Percentiles rank a stretch among this genome's conserved stretches.
phyloP scores from a whole-genome alignment of 805 yeast genomes.

The Lipomyces japonicus region DNA sequence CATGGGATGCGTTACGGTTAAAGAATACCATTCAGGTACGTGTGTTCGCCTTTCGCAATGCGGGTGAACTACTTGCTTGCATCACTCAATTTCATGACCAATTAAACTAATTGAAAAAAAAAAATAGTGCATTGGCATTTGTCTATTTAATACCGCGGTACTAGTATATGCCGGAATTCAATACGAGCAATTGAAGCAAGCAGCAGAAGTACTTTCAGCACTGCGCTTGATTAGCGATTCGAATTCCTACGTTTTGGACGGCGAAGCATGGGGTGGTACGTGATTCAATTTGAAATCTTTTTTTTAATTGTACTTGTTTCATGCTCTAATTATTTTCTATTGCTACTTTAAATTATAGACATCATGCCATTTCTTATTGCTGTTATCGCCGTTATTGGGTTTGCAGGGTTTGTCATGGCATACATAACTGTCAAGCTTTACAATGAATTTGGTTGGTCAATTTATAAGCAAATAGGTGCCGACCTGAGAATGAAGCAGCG shows the following conservation, averaged over 20 bases:
- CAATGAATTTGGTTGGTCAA: slow-evolving; percentile 45
- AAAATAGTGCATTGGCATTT: slow-evolving; percentile 36
- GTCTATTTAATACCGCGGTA: slow-evolving; percentile 44
- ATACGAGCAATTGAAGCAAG: slow-evolving; percentile 41
- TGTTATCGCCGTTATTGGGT: slow-evolving; percentile 43
- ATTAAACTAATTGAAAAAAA: too few relatives aligned
- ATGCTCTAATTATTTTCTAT: slow-evolving; percentile 2
- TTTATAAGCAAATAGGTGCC: slow-evolving; percentile 50
- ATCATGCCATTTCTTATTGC: slow-evolving; percentile 43
- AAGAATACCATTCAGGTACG: slow-evolving; percentile 40
- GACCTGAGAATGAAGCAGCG: slow-evolving; percentile 42
- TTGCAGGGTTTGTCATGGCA: slow-evolving; percentile 38
- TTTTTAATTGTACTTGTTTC: too few relatives aligned
- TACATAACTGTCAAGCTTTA: slow-evolving; percentile 39
- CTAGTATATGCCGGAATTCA: slow-evolving; percentile 48
- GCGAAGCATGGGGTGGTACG: slow-evolving; percentile 21
- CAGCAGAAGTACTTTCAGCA: slow-evolving; percentile 30
- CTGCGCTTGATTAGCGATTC: slow-evolving; percentile 15
- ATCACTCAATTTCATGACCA: too few relatives aligned
- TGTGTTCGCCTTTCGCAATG: too few relatives aligned
- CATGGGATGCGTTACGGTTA: slow-evolving; percentile 41
- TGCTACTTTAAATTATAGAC: not conserved
- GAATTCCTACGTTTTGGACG: slow-evolving; percentile 10
- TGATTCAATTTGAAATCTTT: slow-evolving; percentile 22
- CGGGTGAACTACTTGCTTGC: too few relatives aligned